Evolutionary conservation across 192 early-diverging fungal species (phyloP).

Genomic region (Linderina pennispora): DNA sequence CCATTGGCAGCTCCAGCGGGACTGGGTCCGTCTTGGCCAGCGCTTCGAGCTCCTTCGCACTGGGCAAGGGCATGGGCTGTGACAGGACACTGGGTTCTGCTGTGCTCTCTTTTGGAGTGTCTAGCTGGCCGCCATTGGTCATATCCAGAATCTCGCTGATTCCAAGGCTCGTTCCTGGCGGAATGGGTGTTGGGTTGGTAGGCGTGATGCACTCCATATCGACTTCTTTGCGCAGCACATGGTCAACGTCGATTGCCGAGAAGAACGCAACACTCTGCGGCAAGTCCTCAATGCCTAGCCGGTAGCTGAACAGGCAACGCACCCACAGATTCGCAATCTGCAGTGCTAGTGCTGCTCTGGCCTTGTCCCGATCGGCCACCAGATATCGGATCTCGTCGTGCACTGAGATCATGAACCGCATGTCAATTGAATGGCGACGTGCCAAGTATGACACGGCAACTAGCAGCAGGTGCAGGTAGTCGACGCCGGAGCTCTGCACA

Average conservation of each 20-base stretch:
- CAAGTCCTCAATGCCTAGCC: constrained; percentile 79
- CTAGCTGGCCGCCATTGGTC: constrained; percentile 14
- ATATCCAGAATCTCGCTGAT: constrained; percentile 17
- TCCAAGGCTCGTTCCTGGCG: constrained; percentile 42
- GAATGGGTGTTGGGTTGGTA: constrained; percentile 56
- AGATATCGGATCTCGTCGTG: constrained; percentile 95
- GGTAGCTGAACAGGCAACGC: constrained; percentile 76
- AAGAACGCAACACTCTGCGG: constrained; percentile 92
- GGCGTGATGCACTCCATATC: constrained; percentile 82
- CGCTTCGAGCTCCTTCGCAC: no score
- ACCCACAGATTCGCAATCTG: constrained; percentile 94
- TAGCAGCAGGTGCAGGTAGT: constrained; percentile 90
- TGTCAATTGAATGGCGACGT: constrained; percentile 66
- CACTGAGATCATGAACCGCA: constrained; percentile 83
- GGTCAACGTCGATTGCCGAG: constrained; percentile 90
- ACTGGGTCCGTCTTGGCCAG: no score
- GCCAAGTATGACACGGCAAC: constrained; percentile 83
- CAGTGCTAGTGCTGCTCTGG: constrained; percentile 72
- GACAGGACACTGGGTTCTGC: no score
- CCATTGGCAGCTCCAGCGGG: no score
- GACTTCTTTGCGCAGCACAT: constrained; percentile 87
- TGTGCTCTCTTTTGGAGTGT: constrained; percentile 1
- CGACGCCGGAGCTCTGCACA: constrained; percentile 96
- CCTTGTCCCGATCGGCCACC: constrained; percentile 66
- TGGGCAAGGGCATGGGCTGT: no score